phyloP scores from a whole-genome alignment of 148 eudicot genomes.

The Rhododendron ovatum region DNA sequence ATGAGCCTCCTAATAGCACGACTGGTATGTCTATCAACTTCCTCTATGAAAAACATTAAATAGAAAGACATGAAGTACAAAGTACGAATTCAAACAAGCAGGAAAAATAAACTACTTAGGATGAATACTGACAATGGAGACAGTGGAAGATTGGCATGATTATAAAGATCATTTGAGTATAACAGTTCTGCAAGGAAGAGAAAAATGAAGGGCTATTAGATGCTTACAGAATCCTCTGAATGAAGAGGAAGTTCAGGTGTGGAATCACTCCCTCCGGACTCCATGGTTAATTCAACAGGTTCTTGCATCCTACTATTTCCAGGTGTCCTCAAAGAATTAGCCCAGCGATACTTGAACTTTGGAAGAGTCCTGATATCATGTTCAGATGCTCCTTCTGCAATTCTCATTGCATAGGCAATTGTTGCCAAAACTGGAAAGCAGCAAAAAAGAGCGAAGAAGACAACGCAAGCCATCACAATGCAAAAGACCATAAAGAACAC shows the following conservation, averaged over 20 bases:
- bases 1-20: neutral
- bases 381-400: conserved; percentile 71
- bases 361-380: conserved; percentile 64
- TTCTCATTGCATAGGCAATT: conserved; percentile 59
- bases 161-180: neutral
- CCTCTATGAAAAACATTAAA: neutral
- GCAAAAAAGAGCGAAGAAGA: conserved; percentile 56
- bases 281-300: conserved; percentile 7
- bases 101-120: neutral
- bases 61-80: neutral
- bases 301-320: conserved; percentile 17
- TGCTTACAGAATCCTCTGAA: conserved; percentile 67
- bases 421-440: conserved; percentile 58
- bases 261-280: conserved; percentile 11
- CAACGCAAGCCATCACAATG: conserved; percentile 46
- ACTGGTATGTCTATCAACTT: neutral
- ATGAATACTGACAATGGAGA: neutral
- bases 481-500: conserved; percentile 62
- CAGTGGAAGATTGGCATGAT: neutral
- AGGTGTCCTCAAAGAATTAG: conserved; percentile 18
- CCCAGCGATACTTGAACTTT: conserved; percentile 38
- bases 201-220: neutral
- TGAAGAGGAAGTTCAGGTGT: conserved; percentile 28
- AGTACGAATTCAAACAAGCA: neutral
- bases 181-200: neutral